Evolutionary conservation across 2,329 filamentous ascomycete genomes (phyloP), one percentile per base, ranked within the genome.

Genomic region (Penicillium digitatum): DNA sequence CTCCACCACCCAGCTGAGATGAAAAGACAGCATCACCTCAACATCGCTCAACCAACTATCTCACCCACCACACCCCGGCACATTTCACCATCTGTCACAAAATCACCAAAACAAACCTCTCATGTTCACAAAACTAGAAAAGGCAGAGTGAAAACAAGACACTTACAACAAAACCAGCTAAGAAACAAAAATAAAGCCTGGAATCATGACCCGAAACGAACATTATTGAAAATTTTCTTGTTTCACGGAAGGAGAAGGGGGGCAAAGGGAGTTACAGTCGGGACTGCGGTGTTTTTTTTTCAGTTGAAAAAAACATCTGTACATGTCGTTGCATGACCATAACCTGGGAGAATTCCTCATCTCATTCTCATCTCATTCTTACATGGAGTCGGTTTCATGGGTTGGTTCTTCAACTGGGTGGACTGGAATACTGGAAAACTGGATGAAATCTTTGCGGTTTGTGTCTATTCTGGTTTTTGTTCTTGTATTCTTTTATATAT

Each of bases 271-370:
- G 52, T 54, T 38, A 51, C 35, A 46, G 39, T 50, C 26, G 9
- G 46, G 16, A 31, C 18, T 44, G 31, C 26, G 38, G 35, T 49
- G 11, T 50, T 10, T 40, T 10, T 39, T 34, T 52, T 52, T 43
- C 27, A 50, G 20, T 54, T 50, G 46, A 27, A 45, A 45, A 49
- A 42, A 50, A 35, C 39, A 47, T 46, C 40, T 54, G 43, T 52
- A 55, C 59, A 59, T 60, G 61, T 54, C 54, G 56, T 58, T 60
- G 57, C 59, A 62, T 60, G 51, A 27, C 43, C 48, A 57, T 61
- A 49, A 50, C 46, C 55, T 55, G 57, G 54, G 53, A 54, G 59
- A 55, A 52, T 45, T 39, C 16, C 26, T 37, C 52, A 46, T 24
- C 50, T 58, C 45, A 57, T 58, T 57, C 54, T 56, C 54, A 48